phyloP scores from a whole-genome alignment of 2,329 filamentous ascomycete genomes.

The Talaromyces sp. region DNA sequence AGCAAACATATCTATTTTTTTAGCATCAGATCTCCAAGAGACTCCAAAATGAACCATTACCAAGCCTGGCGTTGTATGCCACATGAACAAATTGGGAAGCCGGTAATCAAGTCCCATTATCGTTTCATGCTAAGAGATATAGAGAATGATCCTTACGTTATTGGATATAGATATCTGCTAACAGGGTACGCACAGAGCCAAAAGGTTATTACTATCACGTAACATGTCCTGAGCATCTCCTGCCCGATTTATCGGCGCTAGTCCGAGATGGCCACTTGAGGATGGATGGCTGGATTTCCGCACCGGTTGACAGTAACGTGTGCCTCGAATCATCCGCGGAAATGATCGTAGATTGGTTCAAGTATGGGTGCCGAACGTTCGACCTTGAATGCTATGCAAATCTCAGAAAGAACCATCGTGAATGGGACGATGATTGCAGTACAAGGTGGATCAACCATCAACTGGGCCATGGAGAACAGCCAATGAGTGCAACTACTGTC shows the following conservation, averaged over 20 bases:
- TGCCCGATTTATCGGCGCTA: neutral
- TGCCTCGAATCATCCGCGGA: neutral
- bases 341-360: neutral
- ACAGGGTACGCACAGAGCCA: neutral
- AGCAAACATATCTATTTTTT: no score
- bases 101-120: neutral
- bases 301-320: neutral
- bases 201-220: conserved; percentile 3
- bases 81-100: no score
- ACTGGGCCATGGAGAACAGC: no score
- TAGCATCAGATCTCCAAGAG: no score
- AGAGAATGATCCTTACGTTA: neutral
- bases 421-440: no score
- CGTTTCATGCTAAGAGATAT: neutral
- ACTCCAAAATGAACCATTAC: no score
- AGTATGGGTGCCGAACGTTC: no score
- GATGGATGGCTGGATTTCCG: conserved; percentile 1
- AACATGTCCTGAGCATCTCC: conserved; percentile 1
- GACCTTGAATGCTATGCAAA: no score
- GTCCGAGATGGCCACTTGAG: conserved; percentile 2
- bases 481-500: no score
- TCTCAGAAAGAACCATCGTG: no score
- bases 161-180: conserved; percentile 1
- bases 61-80: no score
- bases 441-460: no score